Evolutionary conservation across 768 basidiomycete genomes (phyloP).

Genomic region (Amanita jacksonii): DNA sequence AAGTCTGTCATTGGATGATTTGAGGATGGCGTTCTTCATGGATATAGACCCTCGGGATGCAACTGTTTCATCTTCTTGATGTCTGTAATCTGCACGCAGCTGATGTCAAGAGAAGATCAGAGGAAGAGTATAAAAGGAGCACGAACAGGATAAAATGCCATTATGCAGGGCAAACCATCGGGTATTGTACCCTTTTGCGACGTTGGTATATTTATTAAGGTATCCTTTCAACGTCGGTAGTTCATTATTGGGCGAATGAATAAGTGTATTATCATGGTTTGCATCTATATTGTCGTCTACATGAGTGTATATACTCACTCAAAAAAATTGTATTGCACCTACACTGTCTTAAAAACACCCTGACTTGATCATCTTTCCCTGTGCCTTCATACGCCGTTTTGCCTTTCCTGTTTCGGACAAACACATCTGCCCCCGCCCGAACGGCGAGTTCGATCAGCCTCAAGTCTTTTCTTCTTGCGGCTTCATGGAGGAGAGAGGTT

Average conservation of each 20-base stretch:
- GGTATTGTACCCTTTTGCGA: constrained; percentile 81
- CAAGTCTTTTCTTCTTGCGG: constrained; percentile 72
- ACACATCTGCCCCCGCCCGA: constrained; percentile 82
- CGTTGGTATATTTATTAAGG: constrained; percentile 88
- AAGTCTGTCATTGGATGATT: constrained; percentile 45
- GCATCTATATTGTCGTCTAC: too few relatives aligned
- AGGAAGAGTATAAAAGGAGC: not conserved
- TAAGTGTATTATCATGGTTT: constrained; percentile 69
- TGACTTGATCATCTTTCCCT: constrained; percentile 75
- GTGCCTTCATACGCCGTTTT: constrained; percentile 56
- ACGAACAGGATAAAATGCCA: constrained; percentile 77
- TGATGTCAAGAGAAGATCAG: not conserved
- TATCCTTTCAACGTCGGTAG: constrained; percentile 66
- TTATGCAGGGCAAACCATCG: constrained; percentile 90
- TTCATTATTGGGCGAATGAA: constrained; percentile 38
- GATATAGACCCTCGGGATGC: constrained; percentile 83
- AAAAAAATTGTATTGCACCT: constrained; percentile 18
- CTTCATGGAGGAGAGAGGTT: constrained; percentile 77
- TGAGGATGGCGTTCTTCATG: constrained; percentile 70
- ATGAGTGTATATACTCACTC: not conserved
- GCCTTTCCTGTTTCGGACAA: constrained; percentile 70
- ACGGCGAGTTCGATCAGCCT: constrained; percentile 77
- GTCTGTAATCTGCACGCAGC: constrained; percentile 54
- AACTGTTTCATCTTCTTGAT: constrained; percentile 83
- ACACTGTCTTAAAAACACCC: constrained; percentile 82